Conservation (phyloP, 192 early-diverging fungal genomes). For the Thamnidium elegans region DNA sequence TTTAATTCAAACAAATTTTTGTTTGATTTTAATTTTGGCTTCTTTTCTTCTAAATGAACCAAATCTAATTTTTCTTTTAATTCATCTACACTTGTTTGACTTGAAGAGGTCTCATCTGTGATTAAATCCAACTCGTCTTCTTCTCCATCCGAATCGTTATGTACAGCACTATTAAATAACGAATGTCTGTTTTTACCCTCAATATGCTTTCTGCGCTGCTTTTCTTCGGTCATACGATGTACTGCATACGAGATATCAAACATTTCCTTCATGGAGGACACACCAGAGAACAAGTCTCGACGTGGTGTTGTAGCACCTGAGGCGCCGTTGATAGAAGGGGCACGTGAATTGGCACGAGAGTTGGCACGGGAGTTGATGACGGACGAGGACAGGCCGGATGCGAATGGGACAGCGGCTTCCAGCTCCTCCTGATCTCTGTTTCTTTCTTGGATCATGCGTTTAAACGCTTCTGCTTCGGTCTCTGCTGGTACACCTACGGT, state of each 20-base stretch:
- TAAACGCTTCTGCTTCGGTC: conserved; percentile 7
- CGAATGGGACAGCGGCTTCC: conserved; percentile 2
- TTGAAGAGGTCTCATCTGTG: conserved; percentile 14
- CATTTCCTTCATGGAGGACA: conserved; percentile 62
- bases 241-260: conserved; percentile 74
- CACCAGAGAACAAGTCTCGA: conserved; percentile 12
- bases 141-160: background rate
- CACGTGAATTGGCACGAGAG: conserved; percentile 11
- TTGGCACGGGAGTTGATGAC: conserved; percentile 15
- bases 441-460: conserved; percentile 20
- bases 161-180: background rate
- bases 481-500: background rate
- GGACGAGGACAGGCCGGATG: conserved; percentile 1
- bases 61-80: conserved; percentile 2
- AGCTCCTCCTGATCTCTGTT: conserved; percentile 7
- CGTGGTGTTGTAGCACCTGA: conserved; percentile 12
- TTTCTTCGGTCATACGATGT: conserved; percentile 68
- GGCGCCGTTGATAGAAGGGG: background rate
- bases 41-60: conserved; percentile 1
- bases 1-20: conserved; percentile 24
- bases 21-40: background rate
- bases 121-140: conserved; percentile 9
- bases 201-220: conserved; percentile 16
- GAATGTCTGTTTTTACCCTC: background rate
- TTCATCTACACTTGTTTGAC: conserved; percentile 8